A percentile compares a stretch with the other conserved stretches of the same genome.
Conservation (phyloP, 495 filamentous ascomycete genomes). For the Trichocladium uniseriatum region DNA sequence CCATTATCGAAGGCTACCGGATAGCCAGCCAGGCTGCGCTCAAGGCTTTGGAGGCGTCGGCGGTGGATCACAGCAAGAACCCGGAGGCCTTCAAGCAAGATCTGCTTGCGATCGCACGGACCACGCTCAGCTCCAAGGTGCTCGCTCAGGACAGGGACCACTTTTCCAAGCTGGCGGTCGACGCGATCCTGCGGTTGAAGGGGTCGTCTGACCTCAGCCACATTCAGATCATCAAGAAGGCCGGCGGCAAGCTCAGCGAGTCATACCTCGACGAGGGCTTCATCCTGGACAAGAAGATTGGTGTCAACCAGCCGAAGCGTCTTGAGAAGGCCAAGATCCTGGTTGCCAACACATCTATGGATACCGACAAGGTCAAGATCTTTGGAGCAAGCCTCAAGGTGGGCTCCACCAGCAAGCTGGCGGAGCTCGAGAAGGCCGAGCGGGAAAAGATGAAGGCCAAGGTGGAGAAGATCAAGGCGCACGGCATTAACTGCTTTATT, state of each 20-base stretch:
- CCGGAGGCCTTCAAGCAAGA: conserved; percentile 78
- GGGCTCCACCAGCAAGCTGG: conserved; percentile 87
- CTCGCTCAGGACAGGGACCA: conserved; percentile 87
- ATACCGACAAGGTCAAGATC: conserved; percentile 99
- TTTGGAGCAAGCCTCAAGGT: conserved; percentile 95
- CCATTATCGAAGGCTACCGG: conserved; percentile 97
- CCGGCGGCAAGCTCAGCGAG: conserved; percentile 91
- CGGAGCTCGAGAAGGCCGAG: conserved; percentile 95
- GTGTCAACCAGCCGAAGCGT: conserved; percentile 95
- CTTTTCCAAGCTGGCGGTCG: conserved; percentile 83
- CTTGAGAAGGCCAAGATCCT: conserved; percentile 97
- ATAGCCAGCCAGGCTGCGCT: conserved; percentile 89
- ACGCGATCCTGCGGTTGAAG: conserved; percentile 83
- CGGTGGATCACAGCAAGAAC: conserved; percentile 81
- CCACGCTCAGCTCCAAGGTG: conserved; percentile 97
- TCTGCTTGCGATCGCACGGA: conserved; percentile 81
- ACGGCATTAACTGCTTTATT: conserved; percentile 99
- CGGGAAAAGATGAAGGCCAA: conserved; percentile 98
- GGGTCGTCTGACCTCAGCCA: conserved; percentile 92
- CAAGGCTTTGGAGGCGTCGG: conserved; percentile 68
- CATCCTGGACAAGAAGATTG: conserved; percentile 97
- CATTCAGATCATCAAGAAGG: conserved; percentile 99
- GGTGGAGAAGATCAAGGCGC: conserved; percentile 96
- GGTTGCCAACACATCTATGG: conserved; percentile 96
- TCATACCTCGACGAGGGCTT: conserved; percentile 97